phyloP scores from a whole-genome alignment of 2,329 filamentous ascomycete genomes.

The Colletotrichum higginsianum region DNA sequence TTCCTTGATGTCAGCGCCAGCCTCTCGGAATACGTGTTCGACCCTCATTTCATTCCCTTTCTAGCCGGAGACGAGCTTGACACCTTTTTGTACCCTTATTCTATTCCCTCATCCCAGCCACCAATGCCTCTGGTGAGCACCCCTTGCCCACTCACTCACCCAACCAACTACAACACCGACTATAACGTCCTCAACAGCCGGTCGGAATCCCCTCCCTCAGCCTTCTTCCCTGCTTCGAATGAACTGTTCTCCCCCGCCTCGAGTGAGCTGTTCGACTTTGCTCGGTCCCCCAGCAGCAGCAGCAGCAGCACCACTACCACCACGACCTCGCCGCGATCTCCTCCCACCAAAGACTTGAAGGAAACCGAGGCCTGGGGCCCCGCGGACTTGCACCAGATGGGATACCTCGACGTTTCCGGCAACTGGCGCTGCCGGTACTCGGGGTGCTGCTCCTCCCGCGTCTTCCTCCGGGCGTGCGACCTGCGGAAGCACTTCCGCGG shows the following conservation, averaged over 20 bases:
- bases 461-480: constrained; percentile 34
- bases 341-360: constrained; percentile 7
- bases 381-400: constrained; percentile 28
- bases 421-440: constrained; percentile 37
- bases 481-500: constrained; percentile 36
- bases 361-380: constrained; percentile 23
- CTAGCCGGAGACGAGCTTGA: constrained; percentile 14
- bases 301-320: no score
- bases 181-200: constrained; percentile 4
- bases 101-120: constrained; percentile 12
- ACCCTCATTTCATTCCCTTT: constrained; percentile 30
- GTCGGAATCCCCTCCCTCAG: constrained; percentile 1
- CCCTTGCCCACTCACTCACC: not conserved
- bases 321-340: constrained; percentile 1
- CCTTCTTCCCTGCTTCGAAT: constrained; percentile 20
- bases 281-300: constrained; percentile 12
- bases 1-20: constrained; percentile 11
- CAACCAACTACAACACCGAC: not conserved
- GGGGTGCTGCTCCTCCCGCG: constrained; percentile 33
- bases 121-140: constrained; percentile 14
- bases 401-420: constrained; percentile 35
- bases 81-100: constrained; percentile 26
- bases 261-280: constrained; percentile 13
- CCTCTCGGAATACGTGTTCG: constrained; percentile 16
- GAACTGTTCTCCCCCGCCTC: constrained; percentile 28